A percentile compares a stretch with the other conserved stretches of the same genome.
Conservation (phyloP, 805 yeast species). For the Cyberlindnera mississippiensis region DNA sequence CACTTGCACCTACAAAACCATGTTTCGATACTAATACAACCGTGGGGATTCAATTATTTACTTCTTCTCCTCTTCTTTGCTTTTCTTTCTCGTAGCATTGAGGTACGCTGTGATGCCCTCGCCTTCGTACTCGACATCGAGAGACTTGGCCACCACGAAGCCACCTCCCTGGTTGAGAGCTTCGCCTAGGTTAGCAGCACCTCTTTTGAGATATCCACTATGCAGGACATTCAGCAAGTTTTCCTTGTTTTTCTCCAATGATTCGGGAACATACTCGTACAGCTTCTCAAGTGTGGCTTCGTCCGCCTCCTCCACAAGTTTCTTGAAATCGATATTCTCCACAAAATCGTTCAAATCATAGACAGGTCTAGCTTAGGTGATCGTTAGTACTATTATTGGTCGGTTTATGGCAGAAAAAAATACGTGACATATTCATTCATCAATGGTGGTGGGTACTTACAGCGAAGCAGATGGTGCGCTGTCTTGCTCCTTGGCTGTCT, state of each 20-base stretch:
- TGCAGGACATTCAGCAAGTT: slow-evolving; percentile 41
- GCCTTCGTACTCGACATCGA: slow-evolving; percentile 47
- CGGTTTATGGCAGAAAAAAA: neutral
- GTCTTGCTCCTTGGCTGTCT: slow-evolving; percentile 5
- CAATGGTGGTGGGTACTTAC: slow-evolving; percentile 11
- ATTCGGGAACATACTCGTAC: slow-evolving; percentile 40
- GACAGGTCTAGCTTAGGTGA: slow-evolving; percentile 16
- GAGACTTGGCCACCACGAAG: slow-evolving; percentile 42
- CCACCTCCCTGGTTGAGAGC: slow-evolving; percentile 48
- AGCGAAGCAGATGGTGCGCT: slow-evolving; percentile 5
- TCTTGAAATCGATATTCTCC: slow-evolving; percentile 11
- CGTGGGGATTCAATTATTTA: neutral
- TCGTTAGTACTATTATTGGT: slow-evolving; percentile 9
- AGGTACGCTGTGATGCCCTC: slow-evolving; percentile 54
- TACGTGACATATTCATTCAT: neutral
- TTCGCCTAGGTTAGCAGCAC: slow-evolving; percentile 37
- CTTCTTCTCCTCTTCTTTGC: slow-evolving; percentile 10
- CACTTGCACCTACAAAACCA: no score
- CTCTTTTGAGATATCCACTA: slow-evolving; percentile 46
- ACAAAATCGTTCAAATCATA: slow-evolving; percentile 21
- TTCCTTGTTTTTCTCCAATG: slow-evolving; percentile 33
- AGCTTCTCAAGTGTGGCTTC: slow-evolving; percentile 32
- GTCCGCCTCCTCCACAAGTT: slow-evolving; percentile 21
- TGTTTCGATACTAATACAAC: neutral
- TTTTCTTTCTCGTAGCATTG: slow-evolving; percentile 35